Conservation (phyloP, 352 stramenopile species). For the Sclerospora graminicola region DNA sequence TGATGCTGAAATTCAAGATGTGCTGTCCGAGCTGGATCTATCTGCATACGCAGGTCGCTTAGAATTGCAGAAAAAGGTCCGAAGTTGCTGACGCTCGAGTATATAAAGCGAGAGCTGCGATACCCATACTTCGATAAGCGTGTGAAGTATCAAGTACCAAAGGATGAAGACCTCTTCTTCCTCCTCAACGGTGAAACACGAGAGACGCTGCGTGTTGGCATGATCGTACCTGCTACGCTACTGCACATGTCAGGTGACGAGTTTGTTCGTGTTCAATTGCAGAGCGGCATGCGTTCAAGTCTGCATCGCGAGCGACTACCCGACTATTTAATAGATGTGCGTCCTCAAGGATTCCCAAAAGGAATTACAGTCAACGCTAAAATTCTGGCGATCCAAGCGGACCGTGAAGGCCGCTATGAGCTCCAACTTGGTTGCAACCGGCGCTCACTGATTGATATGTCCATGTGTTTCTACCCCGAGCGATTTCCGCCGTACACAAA, state of each 20-base stretch:
- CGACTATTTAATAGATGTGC: constrained; percentile 60
- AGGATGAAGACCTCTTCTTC: constrained; percentile 82
- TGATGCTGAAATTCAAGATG: constrained; percentile 80
- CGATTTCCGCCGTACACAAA: constrained; percentile 48
- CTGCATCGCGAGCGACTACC: constrained; percentile 68
- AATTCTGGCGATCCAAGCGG: constrained; percentile 59
- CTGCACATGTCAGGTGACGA: constrained; percentile 76
- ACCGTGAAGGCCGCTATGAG: constrained; percentile 67
- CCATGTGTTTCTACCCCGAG: constrained; percentile 60
- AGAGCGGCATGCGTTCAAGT: constrained; percentile 76
- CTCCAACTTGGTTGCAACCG: constrained; percentile 68
- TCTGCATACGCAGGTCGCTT: constrained; percentile 75
- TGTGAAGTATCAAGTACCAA: constrained; percentile 73
- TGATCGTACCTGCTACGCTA: constrained; percentile 81
- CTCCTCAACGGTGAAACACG: constrained; percentile 76
- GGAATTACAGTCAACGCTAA: constrained; percentile 83
- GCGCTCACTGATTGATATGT: constrained; percentile 59
- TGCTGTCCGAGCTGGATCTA: constrained; percentile 79
- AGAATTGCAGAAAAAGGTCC: constrained; percentile 86
- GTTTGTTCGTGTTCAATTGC: constrained; percentile 76
- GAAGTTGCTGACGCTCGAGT: constrained; percentile 79
- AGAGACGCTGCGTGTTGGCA: constrained; percentile 70
- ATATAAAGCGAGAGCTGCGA: constrained; percentile 83
- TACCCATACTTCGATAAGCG: constrained; percentile 87
- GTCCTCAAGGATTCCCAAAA: constrained; percentile 61